Base-by-base conservation (phyloP, 176 grass and related monocot genomes). In the Areca catechu region DNA sequence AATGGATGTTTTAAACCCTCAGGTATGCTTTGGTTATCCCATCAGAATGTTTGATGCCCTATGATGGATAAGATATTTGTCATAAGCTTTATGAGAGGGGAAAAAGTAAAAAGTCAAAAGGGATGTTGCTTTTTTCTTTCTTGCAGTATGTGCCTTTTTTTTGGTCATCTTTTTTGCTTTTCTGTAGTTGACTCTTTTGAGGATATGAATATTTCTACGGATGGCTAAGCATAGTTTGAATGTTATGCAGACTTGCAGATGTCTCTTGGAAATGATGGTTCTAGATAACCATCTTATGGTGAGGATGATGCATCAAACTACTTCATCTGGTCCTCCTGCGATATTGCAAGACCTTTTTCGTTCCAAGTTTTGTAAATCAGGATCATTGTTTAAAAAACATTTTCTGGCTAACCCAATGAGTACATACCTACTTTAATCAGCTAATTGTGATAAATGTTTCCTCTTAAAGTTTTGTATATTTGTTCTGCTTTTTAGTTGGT, bases 1-100 rank as follows among this genome's bases (percentile, higher is more conserved):
- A 58, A 90, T 96, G 86, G 83, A 88, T 62, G 86, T 90, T 25
- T 68, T 96, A 67, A 96, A 96, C 73, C 92, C 86, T 62, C 86
- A 88, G 86, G 92, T 96, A 84, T 64, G 15, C 19, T 51, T 48
- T 12, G 0, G 30, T 34, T 34, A 34, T 34, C 30, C 30, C 30
- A 24, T 18, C 53, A 15, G 21, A 57, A 23, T 67, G 20, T 57
- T 58, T 19, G 16, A 49, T 56, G 15, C 20, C 56, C 9, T 20
- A 7, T 48, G 48, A 5, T 24, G 18, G 10, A 17, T 57, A 20
- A 28, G 53, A 43, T 43, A 43, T 43, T 43, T 43, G 34, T 43
- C 34, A 43, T 43, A 43, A 43, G 10, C 10, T 43, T 43, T 43
- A 43, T 43, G 9, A 43, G 14, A 14, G 34, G 34, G 34, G 10